Evolutionary conservation across 2,329 filamentous ascomycete species (phyloP), one percentile per base, ranked within the genome.

Genomic region (Cytospora mali): DNA sequence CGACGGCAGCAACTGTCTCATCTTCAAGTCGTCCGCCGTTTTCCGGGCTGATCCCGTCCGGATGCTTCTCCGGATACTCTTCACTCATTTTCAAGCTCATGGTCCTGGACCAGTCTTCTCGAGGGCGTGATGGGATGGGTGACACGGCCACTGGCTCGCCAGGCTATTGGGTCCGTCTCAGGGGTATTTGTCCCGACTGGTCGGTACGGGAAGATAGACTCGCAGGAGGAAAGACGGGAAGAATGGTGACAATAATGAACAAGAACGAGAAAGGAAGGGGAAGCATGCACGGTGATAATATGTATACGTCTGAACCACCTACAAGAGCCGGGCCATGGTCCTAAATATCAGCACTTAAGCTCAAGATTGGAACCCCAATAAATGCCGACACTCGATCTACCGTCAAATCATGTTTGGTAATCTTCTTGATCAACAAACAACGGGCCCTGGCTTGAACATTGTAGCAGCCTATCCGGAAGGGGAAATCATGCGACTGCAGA

Each of bases 1-100:
- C 70, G 27, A 76, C 67, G 10, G 71, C 73, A 31, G 69, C 71
- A 16, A 76, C 66, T 0, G 70, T 75, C 56, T 78, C 74, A 49
- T 74, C 66, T 50, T 74, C 72, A 6, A 62, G 61, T 62, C 67
- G 68, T 48, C 65, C 68, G 23, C 57, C 64, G 1, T 31, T 48
- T 23, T 66, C 64, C 18, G 64, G 61, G 25, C 54, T 64, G 33
- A 31, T 48, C 39, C 55, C 33, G 11, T 67, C 66, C n/a, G 58
- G 28, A 13, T 50, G 49, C 52, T 39, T 23, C 31, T 63, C 64
- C 48, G 64, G 60, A 31, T 42, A 21, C 13, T 63, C 58, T 33
- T 67, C 67, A 55, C 55, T 62, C 63, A 65, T 59, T 9, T 16
- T 57, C 58, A 69, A 60, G 39, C 51, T 60, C 50, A 54, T 60